phyloP scores from a whole-genome alignment of 1,284 basidiomycete genomes.

The Cutaneotrichosporon mucoides region DNA sequence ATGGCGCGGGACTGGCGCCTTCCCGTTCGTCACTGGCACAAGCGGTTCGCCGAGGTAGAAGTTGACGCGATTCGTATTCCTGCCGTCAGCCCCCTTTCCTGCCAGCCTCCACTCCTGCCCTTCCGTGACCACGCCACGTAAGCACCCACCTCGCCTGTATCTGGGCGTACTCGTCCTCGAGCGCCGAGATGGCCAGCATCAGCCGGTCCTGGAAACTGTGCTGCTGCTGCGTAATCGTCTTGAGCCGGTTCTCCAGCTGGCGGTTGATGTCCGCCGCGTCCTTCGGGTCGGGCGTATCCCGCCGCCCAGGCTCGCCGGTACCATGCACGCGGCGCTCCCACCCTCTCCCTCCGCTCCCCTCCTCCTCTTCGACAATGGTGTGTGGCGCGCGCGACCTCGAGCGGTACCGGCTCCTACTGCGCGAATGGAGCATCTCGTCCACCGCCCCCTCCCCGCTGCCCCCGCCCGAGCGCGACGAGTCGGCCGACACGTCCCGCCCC shows the following conservation, averaged over 20 bases:
- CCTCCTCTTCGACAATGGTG: slow-evolving; percentile 12
- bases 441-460: too few relatives aligned
- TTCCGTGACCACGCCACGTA: too few relatives aligned
- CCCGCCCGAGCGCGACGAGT: too few relatives aligned
- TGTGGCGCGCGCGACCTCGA: slow-evolving; percentile 10
- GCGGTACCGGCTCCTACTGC: too few relatives aligned
- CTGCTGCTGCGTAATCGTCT: slow-evolving; percentile 8
- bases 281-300: background rate
- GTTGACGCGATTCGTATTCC: slow-evolving; percentile 12
- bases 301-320: background rate
- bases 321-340: background rate
- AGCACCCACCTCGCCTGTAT: slow-evolving; percentile 13
- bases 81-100: slow-evolving; percentile 1
- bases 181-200: background rate
- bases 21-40: slow-evolving; percentile 12
- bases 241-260: slow-evolving; percentile 9
- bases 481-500: too few relatives aligned
- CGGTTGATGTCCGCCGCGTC: background rate
- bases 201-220: slow-evolving; percentile 13
- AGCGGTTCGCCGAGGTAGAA: slow-evolving; percentile 13
- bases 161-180: slow-evolving; percentile 3
- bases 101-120: too few relatives aligned
- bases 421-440: too few relatives aligned
- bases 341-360: background rate
- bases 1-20: background rate